Percentiles rank a stretch among this genome's conserved stretches.
Evolutionary conservation across 305 asterid genomes (phyloP).

Genomic region (Fraxinus paxiana): DNA sequence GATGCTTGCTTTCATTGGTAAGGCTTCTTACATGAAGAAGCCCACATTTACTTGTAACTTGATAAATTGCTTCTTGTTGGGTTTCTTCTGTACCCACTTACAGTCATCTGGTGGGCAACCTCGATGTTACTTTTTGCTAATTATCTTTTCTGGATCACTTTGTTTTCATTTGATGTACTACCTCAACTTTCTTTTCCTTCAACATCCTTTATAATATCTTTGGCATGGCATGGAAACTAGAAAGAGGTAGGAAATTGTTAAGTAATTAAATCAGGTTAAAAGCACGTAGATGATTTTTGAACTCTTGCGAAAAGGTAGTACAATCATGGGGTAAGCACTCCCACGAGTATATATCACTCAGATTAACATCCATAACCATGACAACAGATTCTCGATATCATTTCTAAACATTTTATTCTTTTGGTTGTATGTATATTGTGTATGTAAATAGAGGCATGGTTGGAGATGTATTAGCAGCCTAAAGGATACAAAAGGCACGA

Average conservation of each 20-base stretch:
- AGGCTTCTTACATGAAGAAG: not conserved
- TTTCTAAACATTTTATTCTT: not conserved
- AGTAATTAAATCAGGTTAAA: not conserved
- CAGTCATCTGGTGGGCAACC: not conserved
- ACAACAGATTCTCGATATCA: not conserved
- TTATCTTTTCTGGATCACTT: not conserved
- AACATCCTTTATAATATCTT: not conserved
- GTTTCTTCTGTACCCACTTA: not conserved
- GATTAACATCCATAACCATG: not conserved
- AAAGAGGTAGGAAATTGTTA: not conserved
- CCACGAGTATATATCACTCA: not conserved
- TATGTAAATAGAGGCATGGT: not conserved
- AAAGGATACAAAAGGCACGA: not conserved
- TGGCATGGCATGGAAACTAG: not conserved
- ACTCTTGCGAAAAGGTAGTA: not conserved
- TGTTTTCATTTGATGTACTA: not conserved
- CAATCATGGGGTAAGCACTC: not conserved
- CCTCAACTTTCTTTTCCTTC: not conserved
- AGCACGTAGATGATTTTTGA: not conserved
- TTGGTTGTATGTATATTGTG: not conserved
- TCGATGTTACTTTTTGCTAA: not conserved
- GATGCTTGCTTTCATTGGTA: not conserved
- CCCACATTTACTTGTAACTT: not conserved
- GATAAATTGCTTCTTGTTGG: not conserved
- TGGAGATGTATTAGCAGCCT: not conserved